Evolutionary conservation across 2,329 filamentous ascomycete species (phyloP), one percentile per base, ranked within the genome.

Genomic region (Claviceps sp.): DNA sequence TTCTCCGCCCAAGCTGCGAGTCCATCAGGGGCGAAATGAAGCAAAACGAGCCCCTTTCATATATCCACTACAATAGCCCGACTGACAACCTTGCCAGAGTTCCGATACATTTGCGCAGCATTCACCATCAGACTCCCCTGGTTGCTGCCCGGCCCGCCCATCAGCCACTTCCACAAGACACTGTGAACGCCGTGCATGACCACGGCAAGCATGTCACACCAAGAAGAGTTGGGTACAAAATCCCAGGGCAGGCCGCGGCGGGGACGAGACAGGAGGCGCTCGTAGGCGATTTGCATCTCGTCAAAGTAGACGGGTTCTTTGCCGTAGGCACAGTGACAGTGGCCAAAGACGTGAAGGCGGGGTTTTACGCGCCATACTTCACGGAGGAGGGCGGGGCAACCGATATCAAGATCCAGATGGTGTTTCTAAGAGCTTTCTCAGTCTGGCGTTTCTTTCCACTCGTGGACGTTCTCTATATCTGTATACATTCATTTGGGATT

Each of bases 341-440:
- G 89, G 1, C 89, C 89, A 64, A 93, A 95, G 47, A 95, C 77
- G 65, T 95, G 88, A 14, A 95, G 70, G 13, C 72, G 72, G 0
- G 89, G 89, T 55, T 79, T 81, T 11, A 89, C 80, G 38, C 85
- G 78, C 81, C 85, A 87, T 18, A 86, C 67, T 61, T 94, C 89
- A 14, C 73, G 68, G 5, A 91, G 73, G 5, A 95, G 74, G 52
- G 78, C 76, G 6, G 81, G 78, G 57, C 86, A 90, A 52, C 87
- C 89, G 45, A 89, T 70, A 2, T 75, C 80, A 49, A 81, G 75
- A 58, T 84, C 84, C 37, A 82, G 72, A 63, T 95, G 87, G 61
- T 81, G 74, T 64, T 79, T 79, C 74, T 79, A 52, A 14, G 9
- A 13, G 8, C 6, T 5, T 30, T 36, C 8, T 52, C 36, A 41